Evolutionary conservation across 768 basidiomycete genomes (phyloP).

Genomic region (Podaxis sp.): DNA sequence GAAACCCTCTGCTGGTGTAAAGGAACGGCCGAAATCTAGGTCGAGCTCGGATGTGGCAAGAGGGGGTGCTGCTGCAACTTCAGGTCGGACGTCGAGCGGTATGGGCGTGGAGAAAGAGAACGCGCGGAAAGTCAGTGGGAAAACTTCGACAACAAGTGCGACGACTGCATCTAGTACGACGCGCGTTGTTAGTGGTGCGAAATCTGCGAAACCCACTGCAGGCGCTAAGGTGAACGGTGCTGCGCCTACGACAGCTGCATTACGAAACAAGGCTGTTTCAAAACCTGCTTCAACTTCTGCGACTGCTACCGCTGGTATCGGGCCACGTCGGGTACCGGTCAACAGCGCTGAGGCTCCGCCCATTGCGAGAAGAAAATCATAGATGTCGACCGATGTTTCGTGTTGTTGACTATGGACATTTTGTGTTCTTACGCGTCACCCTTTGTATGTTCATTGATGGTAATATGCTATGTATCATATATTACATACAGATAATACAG

Average conservation of each 20-base stretch:
- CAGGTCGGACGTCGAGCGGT: not conserved
- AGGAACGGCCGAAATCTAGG: slow-evolving; percentile 33
- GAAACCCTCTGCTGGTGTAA: slow-evolving; percentile 26
- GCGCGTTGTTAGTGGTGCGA: slow-evolving; percentile 8
- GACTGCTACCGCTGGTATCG: slow-evolving; percentile 38
- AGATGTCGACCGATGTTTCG: not conserved
- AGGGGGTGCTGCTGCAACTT: not conserved
- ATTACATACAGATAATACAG: not conserved
- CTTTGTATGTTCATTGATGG: not conserved
- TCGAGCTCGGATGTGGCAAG: slow-evolving; percentile 18
- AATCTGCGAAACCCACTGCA: not conserved
- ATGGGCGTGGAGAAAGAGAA: slow-evolving; percentile 39
- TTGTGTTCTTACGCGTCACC: not conserved
- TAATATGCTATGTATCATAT: not conserved
- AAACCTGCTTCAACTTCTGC: slow-evolving; percentile 16
- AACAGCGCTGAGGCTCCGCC: slow-evolving; percentile 64
- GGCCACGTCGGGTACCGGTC: slow-evolving; percentile 66
- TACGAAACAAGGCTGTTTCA: not conserved
- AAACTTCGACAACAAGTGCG: slow-evolving; percentile 12
- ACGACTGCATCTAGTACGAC: slow-evolving; percentile 15
- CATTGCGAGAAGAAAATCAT: slow-evolving; percentile 17
- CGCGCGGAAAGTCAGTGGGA: slow-evolving; percentile 17
- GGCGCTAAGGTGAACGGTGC: not conserved
- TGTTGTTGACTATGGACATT: too few species aligned
- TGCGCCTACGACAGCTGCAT: not conserved